phyloP scores from a whole-genome alignment of 225 moss, liverwort and hornwort genomes.

The Takakia lepidozioides region DNA sequence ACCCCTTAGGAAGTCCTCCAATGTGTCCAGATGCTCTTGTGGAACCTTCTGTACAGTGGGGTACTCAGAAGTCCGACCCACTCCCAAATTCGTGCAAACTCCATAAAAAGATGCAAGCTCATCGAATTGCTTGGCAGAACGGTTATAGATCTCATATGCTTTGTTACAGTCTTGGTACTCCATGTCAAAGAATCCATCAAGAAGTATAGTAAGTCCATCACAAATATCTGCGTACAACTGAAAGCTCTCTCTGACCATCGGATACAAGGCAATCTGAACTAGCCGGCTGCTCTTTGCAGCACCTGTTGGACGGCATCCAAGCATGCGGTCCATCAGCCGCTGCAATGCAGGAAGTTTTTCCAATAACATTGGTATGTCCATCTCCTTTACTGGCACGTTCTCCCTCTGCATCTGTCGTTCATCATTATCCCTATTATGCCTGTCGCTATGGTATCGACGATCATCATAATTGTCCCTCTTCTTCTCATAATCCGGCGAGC shows the following conservation, averaged over 20 bases:
- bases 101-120: constrained; percentile 51
- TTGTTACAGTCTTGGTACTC: constrained; percentile 62
- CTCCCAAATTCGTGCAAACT: constrained; percentile 69
- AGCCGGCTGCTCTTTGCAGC: constrained; percentile 64
- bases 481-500: too few species aligned
- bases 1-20: constrained; percentile 66
- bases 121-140: constrained; percentile 67
- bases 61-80: constrained; percentile 83
- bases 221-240: constrained; percentile 62
- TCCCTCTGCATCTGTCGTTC: constrained; percentile 13
- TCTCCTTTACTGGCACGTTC: constrained; percentile 59
- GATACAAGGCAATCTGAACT: constrained; percentile 71
- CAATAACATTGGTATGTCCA: constrained; percentile 58
- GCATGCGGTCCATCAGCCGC: constrained; percentile 78
- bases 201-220: constrained; percentile 62
- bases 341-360: constrained; percentile 86
- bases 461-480: too few species aligned
- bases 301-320: constrained; percentile 83
- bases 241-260: constrained; percentile 65
- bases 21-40: constrained; percentile 66
- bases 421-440: constrained; percentile 30
- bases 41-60: constrained; percentile 64
- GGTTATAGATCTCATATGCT: constrained; percentile 71
- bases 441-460: too few species aligned
- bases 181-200: constrained; percentile 75